phyloP scores from a whole-genome alignment of 768 basidiomycete genomes.

The Trametopsis cervina region DNA sequence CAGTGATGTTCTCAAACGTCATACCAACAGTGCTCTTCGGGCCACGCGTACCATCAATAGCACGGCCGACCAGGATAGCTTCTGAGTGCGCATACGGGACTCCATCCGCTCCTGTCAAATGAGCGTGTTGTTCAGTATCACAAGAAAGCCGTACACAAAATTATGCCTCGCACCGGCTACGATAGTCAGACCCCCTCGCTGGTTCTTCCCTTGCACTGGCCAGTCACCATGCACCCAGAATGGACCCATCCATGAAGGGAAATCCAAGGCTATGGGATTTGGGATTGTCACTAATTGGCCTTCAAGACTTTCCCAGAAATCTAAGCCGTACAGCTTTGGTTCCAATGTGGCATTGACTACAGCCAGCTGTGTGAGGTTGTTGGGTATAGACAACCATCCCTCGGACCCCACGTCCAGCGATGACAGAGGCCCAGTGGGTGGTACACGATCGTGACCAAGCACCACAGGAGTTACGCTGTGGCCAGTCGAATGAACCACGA shows the following conservation, averaged over 20 bases:
- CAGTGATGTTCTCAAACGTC: constrained; percentile 42
- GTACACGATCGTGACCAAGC: constrained; percentile 44
- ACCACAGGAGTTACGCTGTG: constrained; percentile 42
- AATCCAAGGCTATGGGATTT: constrained; percentile 39
- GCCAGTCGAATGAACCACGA: constrained; percentile 37
- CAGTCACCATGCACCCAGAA: constrained; percentile 56
- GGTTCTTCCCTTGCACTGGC: constrained; percentile 48
- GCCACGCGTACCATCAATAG: constrained; percentile 47
- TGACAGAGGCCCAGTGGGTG: constrained; percentile 42
- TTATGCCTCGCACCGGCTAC: constrained; percentile 29
- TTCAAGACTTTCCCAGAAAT: constrained; percentile 61
- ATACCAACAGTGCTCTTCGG: constrained; percentile 42
- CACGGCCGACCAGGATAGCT: constrained; percentile 43
- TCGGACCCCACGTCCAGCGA: constrained; percentile 45
- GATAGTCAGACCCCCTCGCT: constrained; percentile 47
- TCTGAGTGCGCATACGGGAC: constrained; percentile 56
- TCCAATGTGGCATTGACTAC: constrained; percentile 38
- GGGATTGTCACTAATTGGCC: constrained; percentile 50
- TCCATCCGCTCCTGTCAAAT: constrained; percentile 25
- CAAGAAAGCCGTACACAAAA: background rate
- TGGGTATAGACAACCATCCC: constrained; percentile 50
- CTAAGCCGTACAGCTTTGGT: constrained; percentile 47
- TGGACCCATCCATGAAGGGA: constrained; percentile 46
- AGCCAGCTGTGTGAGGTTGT: constrained; percentile 42
- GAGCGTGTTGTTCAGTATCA: constrained; percentile 6